Percentiles rank a stretch among this genome's conserved stretches.
These are phyloP conservation scores for Naematelia aurantialba DNA, from an alignment of 768 basidiomycete genomes.

Conservation along the genomic window DNA sequence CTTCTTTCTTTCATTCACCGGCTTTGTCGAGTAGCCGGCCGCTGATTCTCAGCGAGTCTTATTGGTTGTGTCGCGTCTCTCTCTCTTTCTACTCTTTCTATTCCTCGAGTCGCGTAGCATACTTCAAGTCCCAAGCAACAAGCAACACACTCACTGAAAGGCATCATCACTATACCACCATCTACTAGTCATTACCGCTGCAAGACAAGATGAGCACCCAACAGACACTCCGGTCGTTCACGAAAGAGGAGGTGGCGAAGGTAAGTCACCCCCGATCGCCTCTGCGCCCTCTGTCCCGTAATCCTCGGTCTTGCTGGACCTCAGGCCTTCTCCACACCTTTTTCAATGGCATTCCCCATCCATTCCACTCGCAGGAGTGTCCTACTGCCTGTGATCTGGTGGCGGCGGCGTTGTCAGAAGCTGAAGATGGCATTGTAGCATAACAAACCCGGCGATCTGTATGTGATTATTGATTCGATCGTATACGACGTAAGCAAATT, in stretches of 20 bases:
- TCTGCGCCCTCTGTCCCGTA: no score
- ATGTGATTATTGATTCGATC: conserved; percentile 78
- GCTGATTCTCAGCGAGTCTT: not conserved
- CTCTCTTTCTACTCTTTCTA: conserved; percentile 2
- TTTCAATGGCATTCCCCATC: no score
- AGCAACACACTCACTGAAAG: no score
- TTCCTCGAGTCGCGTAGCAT: not conserved
- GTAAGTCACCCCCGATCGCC: conserved; percentile 51
- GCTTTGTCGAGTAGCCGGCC: not conserved
- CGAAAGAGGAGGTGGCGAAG: conserved; percentile 69
- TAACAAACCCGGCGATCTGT: conserved; percentile 75
- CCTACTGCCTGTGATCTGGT: no score
- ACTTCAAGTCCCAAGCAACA: not conserved
- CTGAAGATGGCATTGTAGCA: no score
- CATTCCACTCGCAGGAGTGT: no score
- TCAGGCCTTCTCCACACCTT: no score
- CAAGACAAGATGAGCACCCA: conserved; percentile 35
- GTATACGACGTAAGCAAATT: conserved; percentile 81
- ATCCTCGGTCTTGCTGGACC: no score
- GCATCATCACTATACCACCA: not conserved
- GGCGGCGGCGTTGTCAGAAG: no score
- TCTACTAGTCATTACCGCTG: not conserved
- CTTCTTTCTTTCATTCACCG: not conserved
- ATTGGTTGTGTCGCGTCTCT: not conserved
- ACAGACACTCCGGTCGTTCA: conserved; percentile 53